These are phyloP conservation scores for Pythium dissimile DNA, from an alignment of 352 stramenopile species.

Conservation along the genomic window DNA sequence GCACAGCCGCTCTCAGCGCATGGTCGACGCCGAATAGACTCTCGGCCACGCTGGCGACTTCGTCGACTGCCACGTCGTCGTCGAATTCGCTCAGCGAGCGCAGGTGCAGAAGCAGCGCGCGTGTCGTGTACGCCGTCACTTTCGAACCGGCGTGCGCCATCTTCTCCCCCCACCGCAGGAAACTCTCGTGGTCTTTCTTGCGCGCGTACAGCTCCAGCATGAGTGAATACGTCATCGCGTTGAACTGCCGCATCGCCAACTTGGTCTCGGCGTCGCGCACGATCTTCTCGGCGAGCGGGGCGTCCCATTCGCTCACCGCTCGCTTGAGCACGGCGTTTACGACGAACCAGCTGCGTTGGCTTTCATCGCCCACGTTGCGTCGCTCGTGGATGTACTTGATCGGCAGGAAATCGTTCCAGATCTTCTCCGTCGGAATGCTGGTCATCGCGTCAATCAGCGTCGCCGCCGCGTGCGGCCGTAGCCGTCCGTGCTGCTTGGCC, in stretches of 20 bases:
- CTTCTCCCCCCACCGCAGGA: slow-evolving; percentile 42
- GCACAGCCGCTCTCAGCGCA: not conserved
- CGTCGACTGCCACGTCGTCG: not conserved
- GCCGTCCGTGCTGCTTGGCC: slow-evolving; percentile 27
- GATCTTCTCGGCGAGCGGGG: slow-evolving; percentile 48
- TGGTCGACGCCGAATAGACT: not conserved
- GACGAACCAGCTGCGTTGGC: slow-evolving; percentile 31
- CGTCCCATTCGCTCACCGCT: slow-evolving; percentile 48
- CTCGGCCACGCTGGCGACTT: slow-evolving; percentile 6
- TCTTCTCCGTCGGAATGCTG: slow-evolving; percentile 32
- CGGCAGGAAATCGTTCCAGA: slow-evolving; percentile 53
- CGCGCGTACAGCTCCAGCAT: slow-evolving; percentile 63
- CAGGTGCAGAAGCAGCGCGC: slow-evolving; percentile 49
- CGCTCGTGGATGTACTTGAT: slow-evolving; percentile 46
- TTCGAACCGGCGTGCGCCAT: slow-evolving; percentile 43
- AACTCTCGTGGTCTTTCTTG: slow-evolving; percentile 38
- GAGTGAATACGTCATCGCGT: slow-evolving; percentile 73
- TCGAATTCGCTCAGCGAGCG: slow-evolving; percentile 19
- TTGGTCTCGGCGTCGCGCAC: slow-evolving; percentile 33
- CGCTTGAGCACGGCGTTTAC: slow-evolving; percentile 64
- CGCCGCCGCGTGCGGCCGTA: slow-evolving; percentile 50
- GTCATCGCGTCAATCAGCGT: slow-evolving; percentile 41
- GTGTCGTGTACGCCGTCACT: slow-evolving; percentile 48
- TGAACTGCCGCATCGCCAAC: slow-evolving; percentile 37
- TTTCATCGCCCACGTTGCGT: not conserved